Evolutionary conservation across 2,329 filamentous ascomycete species (phyloP).

Genomic region (Talaromyces albobiverticillius): DNA sequence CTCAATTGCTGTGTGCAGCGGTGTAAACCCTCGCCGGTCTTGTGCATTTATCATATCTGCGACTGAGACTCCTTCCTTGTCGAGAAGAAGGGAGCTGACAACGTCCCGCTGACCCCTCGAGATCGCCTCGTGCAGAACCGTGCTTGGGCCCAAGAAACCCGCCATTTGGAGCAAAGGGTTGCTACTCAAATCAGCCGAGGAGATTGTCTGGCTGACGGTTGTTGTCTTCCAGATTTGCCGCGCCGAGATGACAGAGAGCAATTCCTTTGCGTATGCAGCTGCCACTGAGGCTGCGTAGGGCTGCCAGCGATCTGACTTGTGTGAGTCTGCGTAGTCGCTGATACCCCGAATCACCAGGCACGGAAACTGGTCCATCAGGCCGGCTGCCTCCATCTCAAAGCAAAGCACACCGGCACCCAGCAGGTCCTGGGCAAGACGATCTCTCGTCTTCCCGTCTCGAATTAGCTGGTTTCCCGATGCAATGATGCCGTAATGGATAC

Average conservation of each 20-base stretch:
- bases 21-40: slow-evolving; percentile 1
- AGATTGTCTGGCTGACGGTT: background rate
- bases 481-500: slow-evolving; percentile 20
- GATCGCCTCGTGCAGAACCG: background rate
- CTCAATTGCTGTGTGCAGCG: background rate
- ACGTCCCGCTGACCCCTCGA: background rate
- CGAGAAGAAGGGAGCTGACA: background rate
- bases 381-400: slow-evolving; percentile 16
- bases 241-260: slow-evolving; percentile 5
- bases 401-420: slow-evolving; percentile 13
- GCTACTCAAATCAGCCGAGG: background rate
- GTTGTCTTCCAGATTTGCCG: slow-evolving; percentile 8
- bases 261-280: slow-evolving; percentile 13
- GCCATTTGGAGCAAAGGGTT: slow-evolving; percentile 6
- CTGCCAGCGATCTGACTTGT: slow-evolving; percentile 17
- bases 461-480: slow-evolving; percentile 20
- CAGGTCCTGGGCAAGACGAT: slow-evolving; percentile 14
- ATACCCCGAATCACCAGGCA: slow-evolving; percentile 17
- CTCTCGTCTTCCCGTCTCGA: slow-evolving; percentile 15
- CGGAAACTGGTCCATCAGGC: slow-evolving; percentile 13
- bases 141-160: background rate
- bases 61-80: background rate
- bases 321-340: slow-evolving; percentile 17
- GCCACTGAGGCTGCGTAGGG: slow-evolving; percentile 15
- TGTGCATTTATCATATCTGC: background rate